Evolutionary conservation across 129 eudicot species (phyloP).

Genomic region (Artemisia tridentata): DNA sequence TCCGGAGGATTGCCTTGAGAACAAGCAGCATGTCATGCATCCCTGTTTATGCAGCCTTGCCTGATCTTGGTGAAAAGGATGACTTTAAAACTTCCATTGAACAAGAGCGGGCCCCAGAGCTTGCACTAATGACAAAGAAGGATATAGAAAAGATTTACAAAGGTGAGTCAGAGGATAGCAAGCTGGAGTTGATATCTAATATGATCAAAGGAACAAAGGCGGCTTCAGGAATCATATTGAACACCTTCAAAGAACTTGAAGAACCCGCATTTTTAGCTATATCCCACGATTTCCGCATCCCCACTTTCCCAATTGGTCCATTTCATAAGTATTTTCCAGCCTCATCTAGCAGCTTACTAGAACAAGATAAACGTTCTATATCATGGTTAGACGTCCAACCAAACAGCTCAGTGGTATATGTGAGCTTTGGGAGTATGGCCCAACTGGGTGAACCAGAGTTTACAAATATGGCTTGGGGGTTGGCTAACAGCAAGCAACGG

Average conservation of each 20-base stretch:
- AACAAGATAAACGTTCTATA: slow-evolving; percentile 39
- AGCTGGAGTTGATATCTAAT: slow-evolving; percentile 3
- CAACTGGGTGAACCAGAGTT: slow-evolving; percentile 27
- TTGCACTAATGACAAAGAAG: slow-evolving; percentile 38
- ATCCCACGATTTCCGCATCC: slow-evolving; percentile 24
- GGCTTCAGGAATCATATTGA: slow-evolving; percentile 38
- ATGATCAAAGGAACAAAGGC: slow-evolving; percentile 39
- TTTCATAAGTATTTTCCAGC: slow-evolving; percentile 39
- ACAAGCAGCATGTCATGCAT: slow-evolving; percentile 35
- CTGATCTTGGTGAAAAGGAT: slow-evolving; percentile 16
- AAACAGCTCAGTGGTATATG: slow-evolving; percentile 44
- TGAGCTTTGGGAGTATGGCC: slow-evolving; percentile 55
- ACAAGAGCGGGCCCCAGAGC: slow-evolving; percentile 32
- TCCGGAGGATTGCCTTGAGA: slow-evolving; percentile 30
- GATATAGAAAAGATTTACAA: slow-evolving; percentile 32
- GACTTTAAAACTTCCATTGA: slow-evolving; percentile 25
- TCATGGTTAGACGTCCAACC: slow-evolving; percentile 51
- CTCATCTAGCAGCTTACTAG: slow-evolving; percentile 28
- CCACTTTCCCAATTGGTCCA: slow-evolving; percentile 50
- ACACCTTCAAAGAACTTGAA: slow-evolving; percentile 51
- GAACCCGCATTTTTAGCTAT: slow-evolving; percentile 27
- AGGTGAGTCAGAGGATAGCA: slow-evolving; percentile 12
- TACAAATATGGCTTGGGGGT: slow-evolving; percentile 43
- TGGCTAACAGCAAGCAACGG: slow-evolving; percentile 44
- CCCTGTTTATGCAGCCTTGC: slow-evolving; percentile 25